phyloP scores from a whole-genome alignment of 2,329 filamentous ascomycete species.

The Cephalotrichum gorgonifer region DNA sequence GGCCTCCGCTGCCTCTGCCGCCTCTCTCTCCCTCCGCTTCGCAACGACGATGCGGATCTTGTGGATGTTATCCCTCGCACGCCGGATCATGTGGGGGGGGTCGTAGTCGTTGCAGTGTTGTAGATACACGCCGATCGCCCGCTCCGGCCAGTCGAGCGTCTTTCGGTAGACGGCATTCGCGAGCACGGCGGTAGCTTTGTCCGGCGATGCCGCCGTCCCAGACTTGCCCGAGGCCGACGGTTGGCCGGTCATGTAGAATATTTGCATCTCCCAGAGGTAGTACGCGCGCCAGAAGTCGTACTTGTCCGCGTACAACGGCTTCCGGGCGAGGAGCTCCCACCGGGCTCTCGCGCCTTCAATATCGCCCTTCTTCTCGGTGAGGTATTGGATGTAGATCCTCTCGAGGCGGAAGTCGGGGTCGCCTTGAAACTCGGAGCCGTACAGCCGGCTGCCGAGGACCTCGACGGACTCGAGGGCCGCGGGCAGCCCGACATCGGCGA shows the following conservation, averaged over 20 bases:
- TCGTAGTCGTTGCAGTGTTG: conserved; percentile 88
- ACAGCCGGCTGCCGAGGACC: conserved; percentile 64
- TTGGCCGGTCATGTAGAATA: conserved; percentile 36
- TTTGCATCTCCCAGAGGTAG: conserved; percentile 82
- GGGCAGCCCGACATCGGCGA: conserved; percentile 80
- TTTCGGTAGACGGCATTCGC: conserved; percentile 54
- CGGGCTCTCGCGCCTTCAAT: conserved; percentile 65
- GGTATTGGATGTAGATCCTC: conserved; percentile 83
- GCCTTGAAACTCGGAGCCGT: conserved; percentile 67
- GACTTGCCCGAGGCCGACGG: background rate
- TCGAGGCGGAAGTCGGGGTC: conserved; percentile 85
- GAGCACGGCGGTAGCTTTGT: conserved; percentile 65
- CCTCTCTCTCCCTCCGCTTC: conserved; percentile 56
- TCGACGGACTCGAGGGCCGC: conserved; percentile 80
- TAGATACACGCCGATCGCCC: conserved; percentile 61
- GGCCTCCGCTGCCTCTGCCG: conserved; percentile 44
- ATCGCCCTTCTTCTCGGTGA: conserved; percentile 74
- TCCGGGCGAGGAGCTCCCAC: conserved; percentile 60
- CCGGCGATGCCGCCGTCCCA: conserved; percentile 31
- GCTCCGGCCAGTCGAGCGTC: conserved; percentile 67
- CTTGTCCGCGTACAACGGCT: conserved; percentile 59
- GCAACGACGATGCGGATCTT: conserved; percentile 54
- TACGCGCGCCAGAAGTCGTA: conserved; percentile 93
- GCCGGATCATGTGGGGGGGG: conserved; percentile 61
- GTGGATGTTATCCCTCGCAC: conserved; percentile 63